Base-by-base conservation (phyloP, 345 rosid species). In the Gossypium anomalum region DNA sequence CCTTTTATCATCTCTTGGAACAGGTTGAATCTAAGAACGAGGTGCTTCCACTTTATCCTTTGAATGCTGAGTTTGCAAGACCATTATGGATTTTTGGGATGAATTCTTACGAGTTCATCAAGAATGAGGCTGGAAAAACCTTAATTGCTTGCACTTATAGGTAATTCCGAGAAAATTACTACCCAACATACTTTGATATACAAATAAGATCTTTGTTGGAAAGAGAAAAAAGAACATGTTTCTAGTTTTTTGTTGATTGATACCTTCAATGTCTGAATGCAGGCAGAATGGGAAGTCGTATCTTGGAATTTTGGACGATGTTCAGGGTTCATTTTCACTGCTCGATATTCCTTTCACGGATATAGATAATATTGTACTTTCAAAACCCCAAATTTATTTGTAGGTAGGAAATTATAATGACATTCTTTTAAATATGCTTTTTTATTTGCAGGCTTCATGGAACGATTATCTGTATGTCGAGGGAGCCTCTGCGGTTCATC, bases 271-370 rank as follows among this genome's bases (percentile, higher is more conserved):
- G 58, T 68, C 68, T 81, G 72, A 60, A 76, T 87, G 78, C 93
- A 94, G 99, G 91, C 90, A 89, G 78, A 87, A 89, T 75, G 98
- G 99, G 74, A 94, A 80, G 84, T 91, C 99, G 49, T 86, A 85
- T 84, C 90, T 93, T 78, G 95, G 93, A 68, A 76, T 93, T 69
- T 73, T 95, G 81, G 91, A 95, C 67, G 90, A 82, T 75, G 81
- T 75, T 25, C 83, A 85, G 83, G 78, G 88, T 71, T 89, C 94
- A 44, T 71, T 92, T 64, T 86, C 97, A 76, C 80, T 82, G 78
- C 93, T 94, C 10, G 90, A 91, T 78, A 87, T 90, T 82, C 97
- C 97, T 78, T 86, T 95, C 82, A 91, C 98, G 20, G 98, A 93
- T 81, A 86, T 89, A 68, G 87, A 89, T 52, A 90, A 82, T 71